Conservation (phyloP, 192 early-diverging fungal species). For the Podila minutissima region DNA sequence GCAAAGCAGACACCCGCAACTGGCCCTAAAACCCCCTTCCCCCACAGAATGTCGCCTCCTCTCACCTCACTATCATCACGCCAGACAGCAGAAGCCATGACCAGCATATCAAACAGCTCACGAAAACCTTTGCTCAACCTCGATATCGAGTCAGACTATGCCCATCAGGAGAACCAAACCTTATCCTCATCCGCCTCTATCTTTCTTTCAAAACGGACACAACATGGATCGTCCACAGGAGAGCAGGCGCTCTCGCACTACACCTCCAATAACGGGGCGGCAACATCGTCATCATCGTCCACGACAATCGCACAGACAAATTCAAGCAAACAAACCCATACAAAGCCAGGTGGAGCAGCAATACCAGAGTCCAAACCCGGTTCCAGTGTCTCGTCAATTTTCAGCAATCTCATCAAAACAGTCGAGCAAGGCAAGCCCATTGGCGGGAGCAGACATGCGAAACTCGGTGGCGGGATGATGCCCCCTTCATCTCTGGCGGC, state of each 20-base stretch:
- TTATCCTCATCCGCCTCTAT: neutral
- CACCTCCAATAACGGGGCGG: neutral
- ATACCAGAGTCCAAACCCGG: neutral
- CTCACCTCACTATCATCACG: too few relatives aligned
- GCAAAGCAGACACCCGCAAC: too few relatives aligned
- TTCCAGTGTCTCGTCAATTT: slow-evolving; percentile 9
- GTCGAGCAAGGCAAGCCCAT: slow-evolving; percentile 45
- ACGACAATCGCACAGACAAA: neutral
- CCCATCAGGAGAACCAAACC: slow-evolving; percentile 11
- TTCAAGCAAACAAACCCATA: neutral
- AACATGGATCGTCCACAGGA: neutral
- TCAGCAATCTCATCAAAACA: slow-evolving; percentile 38
- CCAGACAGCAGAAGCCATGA: neutral
- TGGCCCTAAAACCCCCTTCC: too few relatives aligned
- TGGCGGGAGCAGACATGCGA: slow-evolving; percentile 38
- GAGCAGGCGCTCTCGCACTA: too few relatives aligned
- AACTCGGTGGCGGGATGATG: slow-evolving; percentile 16
- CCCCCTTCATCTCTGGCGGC: slow-evolving; percentile 37
- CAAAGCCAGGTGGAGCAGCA: neutral
- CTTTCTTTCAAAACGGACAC: neutral
- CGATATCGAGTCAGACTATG: slow-evolving; percentile 24
- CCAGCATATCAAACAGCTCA: neutral
- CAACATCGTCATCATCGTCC: neutral
- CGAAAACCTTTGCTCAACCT: slow-evolving; percentile 34
- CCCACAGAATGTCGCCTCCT: too few relatives aligned